Percentiles rank a stretch among this genome's conserved stretches.
These are phyloP conservation scores for Plasmopara viticola DNA, from an alignment of 352 stramenopile genomes.

Conservation along the genomic window DNA sequence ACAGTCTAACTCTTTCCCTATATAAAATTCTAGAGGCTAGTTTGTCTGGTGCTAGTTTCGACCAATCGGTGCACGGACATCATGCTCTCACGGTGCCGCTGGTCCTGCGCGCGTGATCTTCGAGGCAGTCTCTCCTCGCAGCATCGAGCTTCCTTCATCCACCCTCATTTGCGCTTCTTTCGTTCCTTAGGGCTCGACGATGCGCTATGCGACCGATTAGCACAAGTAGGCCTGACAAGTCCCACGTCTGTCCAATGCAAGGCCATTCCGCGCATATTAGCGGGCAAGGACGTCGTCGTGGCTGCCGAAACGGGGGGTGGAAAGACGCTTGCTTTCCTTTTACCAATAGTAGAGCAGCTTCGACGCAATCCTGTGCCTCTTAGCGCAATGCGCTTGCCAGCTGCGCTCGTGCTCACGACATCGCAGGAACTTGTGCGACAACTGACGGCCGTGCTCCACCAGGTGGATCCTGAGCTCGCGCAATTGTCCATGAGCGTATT, in stretches of 20 bases:
- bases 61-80: no score
- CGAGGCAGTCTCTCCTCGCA: slow-evolving; percentile 1
- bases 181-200: slow-evolving; percentile 48
- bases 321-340: slow-evolving; percentile 94
- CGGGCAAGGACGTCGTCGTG: slow-evolving; percentile 83
- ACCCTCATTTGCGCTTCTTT: slow-evolving; percentile 27
- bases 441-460: slow-evolving; percentile 38
- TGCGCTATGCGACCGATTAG: slow-evolving; percentile 30
- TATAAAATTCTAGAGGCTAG: no score
- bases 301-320: slow-evolving; percentile 92
- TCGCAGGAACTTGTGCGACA: slow-evolving; percentile 85
- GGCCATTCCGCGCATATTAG: slow-evolving; percentile 51
- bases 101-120: background rate
- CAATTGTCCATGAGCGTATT: slow-evolving; percentile 37
- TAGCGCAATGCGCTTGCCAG: slow-evolving; percentile 38
- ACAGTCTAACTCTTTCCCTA: no score
- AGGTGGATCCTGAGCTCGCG: slow-evolving; percentile 36
- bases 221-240: slow-evolving; percentile 26
- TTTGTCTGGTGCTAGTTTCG: no score
- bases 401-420: slow-evolving; percentile 76
- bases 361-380: slow-evolving; percentile 22
- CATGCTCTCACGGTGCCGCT: no score
- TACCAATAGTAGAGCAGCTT: slow-evolving; percentile 79
- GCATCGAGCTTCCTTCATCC: background rate
- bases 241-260: slow-evolving; percentile 50